phyloP scores from a whole-genome alignment of 2,329 filamentous ascomycete species.

The Boeremia lycopersici region DNA sequence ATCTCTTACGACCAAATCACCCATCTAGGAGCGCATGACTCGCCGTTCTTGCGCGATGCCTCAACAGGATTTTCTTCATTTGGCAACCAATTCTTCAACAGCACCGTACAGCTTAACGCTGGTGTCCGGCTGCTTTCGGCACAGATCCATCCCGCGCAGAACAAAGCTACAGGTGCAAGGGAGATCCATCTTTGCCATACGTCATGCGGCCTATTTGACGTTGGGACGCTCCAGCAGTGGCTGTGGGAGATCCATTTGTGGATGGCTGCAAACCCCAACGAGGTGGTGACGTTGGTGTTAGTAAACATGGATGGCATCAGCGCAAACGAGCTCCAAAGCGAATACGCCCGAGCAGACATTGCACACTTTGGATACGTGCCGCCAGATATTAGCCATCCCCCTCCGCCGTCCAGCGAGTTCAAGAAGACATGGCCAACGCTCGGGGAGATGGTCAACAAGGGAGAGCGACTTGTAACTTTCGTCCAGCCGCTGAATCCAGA shows the following conservation, averaged over 20 bases:
- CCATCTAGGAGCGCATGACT: slow-evolving; percentile 76
- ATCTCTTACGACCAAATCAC: slow-evolving; percentile 72
- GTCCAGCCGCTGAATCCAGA: slow-evolving; percentile 57
- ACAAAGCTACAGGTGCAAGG: slow-evolving; percentile 27
- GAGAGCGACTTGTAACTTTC: slow-evolving; percentile 70
- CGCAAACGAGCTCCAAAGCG: slow-evolving; percentile 59
- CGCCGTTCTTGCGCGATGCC: slow-evolving; percentile 69
- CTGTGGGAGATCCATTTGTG: slow-evolving; percentile 66
- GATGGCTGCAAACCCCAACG: slow-evolving; percentile 70
- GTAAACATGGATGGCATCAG: slow-evolving; percentile 68
- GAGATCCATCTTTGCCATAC: slow-evolving; percentile 72
- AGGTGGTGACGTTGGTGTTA: slow-evolving; percentile 74
- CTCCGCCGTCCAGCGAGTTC: slow-evolving; percentile 54
- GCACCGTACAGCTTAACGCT: slow-evolving; percentile 69
- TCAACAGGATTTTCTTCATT: slow-evolving; percentile 64
- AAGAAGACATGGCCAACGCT: slow-evolving; percentile 70
- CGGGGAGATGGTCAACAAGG: slow-evolving; percentile 66
- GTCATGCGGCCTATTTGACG: slow-evolving; percentile 69
- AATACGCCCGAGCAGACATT: slow-evolving; percentile 56
- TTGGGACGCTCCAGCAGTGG: slow-evolving; percentile 68
- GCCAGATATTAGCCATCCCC: slow-evolving; percentile 58
- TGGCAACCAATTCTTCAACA: slow-evolving; percentile 75
- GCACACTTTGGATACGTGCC: slow-evolving; percentile 43
- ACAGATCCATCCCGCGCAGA: slow-evolving; percentile 68
- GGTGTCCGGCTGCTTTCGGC: slow-evolving; percentile 73